Conservation (phyloP, 2,329 filamentous ascomycete species). For the Rhynchosporium secalis region DNA sequence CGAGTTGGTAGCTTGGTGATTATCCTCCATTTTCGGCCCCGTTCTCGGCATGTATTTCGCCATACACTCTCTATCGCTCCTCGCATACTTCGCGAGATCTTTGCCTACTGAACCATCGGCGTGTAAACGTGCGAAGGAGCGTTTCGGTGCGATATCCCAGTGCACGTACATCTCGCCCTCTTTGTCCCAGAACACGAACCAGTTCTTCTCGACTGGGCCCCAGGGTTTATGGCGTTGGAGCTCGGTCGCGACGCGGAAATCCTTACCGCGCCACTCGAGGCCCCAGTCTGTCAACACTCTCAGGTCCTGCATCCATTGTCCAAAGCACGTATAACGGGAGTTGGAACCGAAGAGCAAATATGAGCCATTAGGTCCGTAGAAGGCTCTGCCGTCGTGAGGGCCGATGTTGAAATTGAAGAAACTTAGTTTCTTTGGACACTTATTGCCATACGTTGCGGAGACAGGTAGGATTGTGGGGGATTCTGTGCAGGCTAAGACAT, state of each 20-base stretch:
- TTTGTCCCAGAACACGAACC: constrained; percentile 60
- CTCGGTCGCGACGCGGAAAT: constrained; percentile 46
- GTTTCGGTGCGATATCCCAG: constrained; percentile 52
- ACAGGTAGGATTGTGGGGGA: constrained; percentile 48
- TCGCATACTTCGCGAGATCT: constrained; percentile 47
- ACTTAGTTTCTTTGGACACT: constrained; percentile 48
- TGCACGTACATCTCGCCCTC: constrained; percentile 50
- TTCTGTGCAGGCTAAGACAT: constrained; percentile 45
- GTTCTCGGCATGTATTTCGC: constrained; percentile 47
- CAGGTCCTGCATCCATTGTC: constrained; percentile 57
- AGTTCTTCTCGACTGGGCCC: constrained; percentile 58
- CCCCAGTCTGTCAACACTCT: constrained; percentile 49
- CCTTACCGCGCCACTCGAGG: constrained; percentile 29
- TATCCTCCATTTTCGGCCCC: constrained; percentile 44
- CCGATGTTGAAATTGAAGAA: constrained; percentile 49
- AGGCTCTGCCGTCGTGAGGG: constrained; percentile 59
- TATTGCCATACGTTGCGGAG: constrained; percentile 45
- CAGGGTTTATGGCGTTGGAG: constrained; percentile 51
- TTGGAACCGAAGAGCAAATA: constrained; percentile 58
- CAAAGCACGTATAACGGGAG: constrained; percentile 55
- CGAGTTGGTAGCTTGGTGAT: constrained; percentile 62
- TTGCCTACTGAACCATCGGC: constrained; percentile 48
- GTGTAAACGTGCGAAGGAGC: constrained; percentile 50
- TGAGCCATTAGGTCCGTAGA: constrained; percentile 52
- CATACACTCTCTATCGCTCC: constrained; percentile 49